A percentile compares a stretch with the other conserved stretches of the same genome.
Evolutionary conservation across 2,329 filamentous ascomycete genomes (phyloP).

Genomic region (Pseudogymnoascus sp.): DNA sequence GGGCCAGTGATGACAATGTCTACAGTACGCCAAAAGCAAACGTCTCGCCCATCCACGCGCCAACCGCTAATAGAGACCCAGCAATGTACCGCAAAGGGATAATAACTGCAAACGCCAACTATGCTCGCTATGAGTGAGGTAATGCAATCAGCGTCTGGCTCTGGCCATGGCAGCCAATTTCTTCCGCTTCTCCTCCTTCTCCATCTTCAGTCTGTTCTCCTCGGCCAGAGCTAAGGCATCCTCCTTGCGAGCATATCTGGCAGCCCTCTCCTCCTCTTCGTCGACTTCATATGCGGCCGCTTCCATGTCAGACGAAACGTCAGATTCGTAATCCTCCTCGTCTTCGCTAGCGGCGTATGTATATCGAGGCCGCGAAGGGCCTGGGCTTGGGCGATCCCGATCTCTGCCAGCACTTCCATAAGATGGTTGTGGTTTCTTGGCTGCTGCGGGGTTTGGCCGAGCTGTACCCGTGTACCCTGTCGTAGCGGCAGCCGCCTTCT

Average conservation of each 20-base stretch:
- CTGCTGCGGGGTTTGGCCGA: slow-evolving; percentile 43
- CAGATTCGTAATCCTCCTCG: slow-evolving; percentile 57
- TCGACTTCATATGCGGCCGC: slow-evolving; percentile 68
- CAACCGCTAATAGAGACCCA: slow-evolving; percentile 6
- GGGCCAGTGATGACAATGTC: slow-evolving; percentile 5
- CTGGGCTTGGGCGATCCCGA: slow-evolving; percentile 20
- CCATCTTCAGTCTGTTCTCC: slow-evolving; percentile 52
- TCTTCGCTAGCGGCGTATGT: slow-evolving; percentile 39
- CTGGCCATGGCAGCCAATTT: slow-evolving; percentile 27
- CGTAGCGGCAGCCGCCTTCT: slow-evolving; percentile 53
- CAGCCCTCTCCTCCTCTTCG: slow-evolving; percentile 57
- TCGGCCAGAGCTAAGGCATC: slow-evolving; percentile 57
- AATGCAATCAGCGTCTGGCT: slow-evolving; percentile 14
- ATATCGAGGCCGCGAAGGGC: slow-evolving; percentile 31
- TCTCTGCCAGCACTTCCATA: slow-evolving; percentile 16
- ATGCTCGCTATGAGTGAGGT: slow-evolving; percentile 2
- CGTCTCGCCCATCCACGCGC: slow-evolving; percentile 1
- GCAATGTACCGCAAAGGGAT: neutral
- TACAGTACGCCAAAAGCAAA: slow-evolving; percentile 4
- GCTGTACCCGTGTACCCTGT: slow-evolving; percentile 60
- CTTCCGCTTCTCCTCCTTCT: slow-evolving; percentile 46
- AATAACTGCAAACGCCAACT: neutral
- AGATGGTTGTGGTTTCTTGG: slow-evolving; percentile 23
- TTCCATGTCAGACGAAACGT: slow-evolving; percentile 70
- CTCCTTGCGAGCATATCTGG: slow-evolving; percentile 55